Conservation (phyloP, 2,329 filamentous ascomycete genomes). For the Epichloe gansuensis region DNA sequence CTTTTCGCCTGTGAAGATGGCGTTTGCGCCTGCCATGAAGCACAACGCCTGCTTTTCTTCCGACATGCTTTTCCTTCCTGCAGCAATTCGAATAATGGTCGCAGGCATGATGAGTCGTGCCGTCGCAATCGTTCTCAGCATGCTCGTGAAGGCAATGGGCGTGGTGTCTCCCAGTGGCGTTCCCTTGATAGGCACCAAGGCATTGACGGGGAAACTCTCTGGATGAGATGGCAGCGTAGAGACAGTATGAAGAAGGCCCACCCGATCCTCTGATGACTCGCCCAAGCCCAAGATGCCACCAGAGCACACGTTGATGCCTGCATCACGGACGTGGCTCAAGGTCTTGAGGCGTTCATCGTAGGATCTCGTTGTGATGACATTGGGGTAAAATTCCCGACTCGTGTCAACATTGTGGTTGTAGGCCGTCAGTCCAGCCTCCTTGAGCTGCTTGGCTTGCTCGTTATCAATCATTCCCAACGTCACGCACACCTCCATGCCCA, state of each 20-base stretch:
- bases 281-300: constrained; percentile 80
- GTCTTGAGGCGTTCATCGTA: constrained; percentile 82
- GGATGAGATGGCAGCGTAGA: constrained; percentile 70
- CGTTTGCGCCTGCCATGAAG: constrained; percentile 84
- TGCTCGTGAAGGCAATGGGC: constrained; percentile 61
- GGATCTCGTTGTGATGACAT: constrained; percentile 69
- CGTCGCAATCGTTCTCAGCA: constrained; percentile 73
- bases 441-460: constrained; percentile 68
- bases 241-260: constrained; percentile 74
- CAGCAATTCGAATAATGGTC: constrained; percentile 78
- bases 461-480: constrained; percentile 86
- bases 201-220: constrained; percentile 85
- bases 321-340: constrained; percentile 65
- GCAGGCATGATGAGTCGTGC: constrained; percentile 71
- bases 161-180: constrained; percentile 68
- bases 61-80: constrained; percentile 68
- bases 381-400: constrained; percentile 76
- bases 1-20: constrained; percentile 91
- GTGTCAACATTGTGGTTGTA: constrained; percentile 96
- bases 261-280: constrained; percentile 64
- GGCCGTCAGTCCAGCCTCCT: constrained; percentile 71
- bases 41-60: constrained; percentile 84
- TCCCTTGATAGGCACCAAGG: constrained; percentile 79
- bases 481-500: constrained; percentile 90
- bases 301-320: constrained; percentile 81